These are phyloP conservation scores for Manihot esculenta DNA, from an alignment of 441 rosid species.

Conservation along the genomic window DNA sequence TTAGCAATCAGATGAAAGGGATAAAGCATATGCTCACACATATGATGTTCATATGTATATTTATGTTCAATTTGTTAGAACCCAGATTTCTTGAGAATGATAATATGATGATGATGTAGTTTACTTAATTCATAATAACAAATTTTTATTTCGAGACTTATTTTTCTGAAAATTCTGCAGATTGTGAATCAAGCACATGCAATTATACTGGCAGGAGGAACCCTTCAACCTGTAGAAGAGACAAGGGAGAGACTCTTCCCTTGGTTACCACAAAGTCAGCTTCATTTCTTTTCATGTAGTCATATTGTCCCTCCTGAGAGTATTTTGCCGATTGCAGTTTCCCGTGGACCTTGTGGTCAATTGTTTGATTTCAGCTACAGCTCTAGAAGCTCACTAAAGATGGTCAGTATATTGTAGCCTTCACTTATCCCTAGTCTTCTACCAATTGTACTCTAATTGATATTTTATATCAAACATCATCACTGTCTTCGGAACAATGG, in stretches of 20 bases:
- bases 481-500: not conserved
- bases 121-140: too few relatives aligned
- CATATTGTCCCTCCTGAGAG: constrained; percentile 90
- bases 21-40: not conserved
- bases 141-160: too few relatives aligned
- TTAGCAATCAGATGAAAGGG: not conserved
- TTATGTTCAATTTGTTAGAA: not conserved
- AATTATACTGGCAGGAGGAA: constrained; percentile 90
- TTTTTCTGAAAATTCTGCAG: constrained; percentile 39
- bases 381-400: constrained; percentile 62
- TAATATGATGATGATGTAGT: not conserved
- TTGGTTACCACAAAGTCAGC: constrained; percentile 59
- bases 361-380: constrained; percentile 86
- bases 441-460: constrained; percentile 2
- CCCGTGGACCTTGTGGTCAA: constrained; percentile 81
- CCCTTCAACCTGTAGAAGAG: constrained; percentile 96
- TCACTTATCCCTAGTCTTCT: constrained; percentile 12
- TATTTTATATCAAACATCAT: not conserved
- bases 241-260: constrained; percentile 95
- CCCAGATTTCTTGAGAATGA: not conserved
- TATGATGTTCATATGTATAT: not conserved
- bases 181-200: constrained; percentile 84
- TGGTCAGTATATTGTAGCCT: constrained; percentile 47
- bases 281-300: constrained; percentile 84
- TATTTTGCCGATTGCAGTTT: constrained; percentile 77